phyloP scores from a whole-genome alignment of 73 alveolate species.

The Paramecium pentaurelia region DNA sequence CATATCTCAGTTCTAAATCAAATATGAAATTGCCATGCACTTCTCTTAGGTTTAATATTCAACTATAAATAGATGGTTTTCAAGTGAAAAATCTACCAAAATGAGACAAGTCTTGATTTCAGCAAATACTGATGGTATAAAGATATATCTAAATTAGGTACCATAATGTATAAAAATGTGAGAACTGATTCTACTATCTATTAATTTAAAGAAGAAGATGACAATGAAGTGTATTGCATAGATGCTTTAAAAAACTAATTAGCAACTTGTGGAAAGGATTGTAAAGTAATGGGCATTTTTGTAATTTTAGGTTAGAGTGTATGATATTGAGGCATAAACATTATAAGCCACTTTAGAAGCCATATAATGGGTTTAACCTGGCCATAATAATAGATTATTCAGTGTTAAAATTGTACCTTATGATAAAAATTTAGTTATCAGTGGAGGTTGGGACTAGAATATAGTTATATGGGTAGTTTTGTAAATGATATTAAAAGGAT shows the following conservation, averaged over 20 bases:
- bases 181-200: not conserved
- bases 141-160: not conserved
- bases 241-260: slow-evolving; percentile 15
- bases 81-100: slow-evolving; percentile 45
- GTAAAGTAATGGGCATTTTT: slow-evolving; percentile 3
- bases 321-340: slow-evolving; percentile 46
- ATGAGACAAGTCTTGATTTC: slow-evolving; percentile 28
- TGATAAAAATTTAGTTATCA: slow-evolving; percentile 66
- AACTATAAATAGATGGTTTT: not conserved
- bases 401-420: slow-evolving; percentile 65
- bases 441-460: slow-evolving; percentile 88
- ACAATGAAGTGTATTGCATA: slow-evolving; percentile 26
- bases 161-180: not conserved
- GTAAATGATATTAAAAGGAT: slow-evolving; percentile 42
- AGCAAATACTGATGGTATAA: slow-evolving; percentile 45
- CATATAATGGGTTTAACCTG: slow-evolving; percentile 33
- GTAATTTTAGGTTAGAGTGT: slow-evolving; percentile 56
- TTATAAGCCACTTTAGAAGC: not conserved
- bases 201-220: slow-evolving; percentile 49
- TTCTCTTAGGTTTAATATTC: slow-evolving; percentile 10
- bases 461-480: slow-evolving; percentile 60
- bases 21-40: slow-evolving; percentile 56
- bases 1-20: not conserved
- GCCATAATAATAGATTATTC: slow-evolving; percentile 84
- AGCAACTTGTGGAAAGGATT: slow-evolving; percentile 61